Evolutionary conservation across 129 eudicot species (phyloP), one percentile per base, ranked within the genome.

Genomic region (Artemisia annua): DNA sequence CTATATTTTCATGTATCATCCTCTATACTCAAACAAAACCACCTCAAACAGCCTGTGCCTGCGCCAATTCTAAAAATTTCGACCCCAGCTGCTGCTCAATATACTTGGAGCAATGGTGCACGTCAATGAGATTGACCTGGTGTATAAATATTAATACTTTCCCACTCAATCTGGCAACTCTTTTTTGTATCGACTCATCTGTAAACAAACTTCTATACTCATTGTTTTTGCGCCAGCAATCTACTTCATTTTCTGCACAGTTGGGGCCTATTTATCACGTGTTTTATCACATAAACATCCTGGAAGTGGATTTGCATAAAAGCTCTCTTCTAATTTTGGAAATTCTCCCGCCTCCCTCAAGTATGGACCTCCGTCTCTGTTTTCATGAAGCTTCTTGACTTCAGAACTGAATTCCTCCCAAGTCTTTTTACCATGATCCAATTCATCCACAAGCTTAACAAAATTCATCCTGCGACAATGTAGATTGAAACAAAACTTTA

Each of bases 241-340:
- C 48, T 46, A 58, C 3, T 5, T 64, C 30, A 32, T 76, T 9
- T 76, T 20, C 58, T 68, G 48, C 69, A 28, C 49, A 15, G 73
- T 24, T 7, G 22, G 15, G 61, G 28, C 52, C 69, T 83, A 74
- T 58, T 79, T 78, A 70, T 79, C 82, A 48, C 54, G 79, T 60
- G 75, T 73, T 82, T 4, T 49, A 77, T 87, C 91, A 57, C 99
- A 95, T 13, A 95, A 69, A 70, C 99, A 95, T 57, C 96, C 99
- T 3, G 99, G 99, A 59, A 85, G 86, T 5, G 99, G 96, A 78
- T 95, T 95, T 57, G 99, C 99, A 60, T 95, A 95, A 66, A 95
- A 95, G 76, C 97, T 95, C 79, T 95, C 99, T 80, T 95, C 99
- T 28, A 95, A 76, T 83, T 90, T 95, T n/a, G 99, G 97, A 80